These are phyloP conservation scores for Neurospora sp. DNA, from an alignment of 495 filamentous ascomycete genomes.

Conservation along the genomic window DNA sequence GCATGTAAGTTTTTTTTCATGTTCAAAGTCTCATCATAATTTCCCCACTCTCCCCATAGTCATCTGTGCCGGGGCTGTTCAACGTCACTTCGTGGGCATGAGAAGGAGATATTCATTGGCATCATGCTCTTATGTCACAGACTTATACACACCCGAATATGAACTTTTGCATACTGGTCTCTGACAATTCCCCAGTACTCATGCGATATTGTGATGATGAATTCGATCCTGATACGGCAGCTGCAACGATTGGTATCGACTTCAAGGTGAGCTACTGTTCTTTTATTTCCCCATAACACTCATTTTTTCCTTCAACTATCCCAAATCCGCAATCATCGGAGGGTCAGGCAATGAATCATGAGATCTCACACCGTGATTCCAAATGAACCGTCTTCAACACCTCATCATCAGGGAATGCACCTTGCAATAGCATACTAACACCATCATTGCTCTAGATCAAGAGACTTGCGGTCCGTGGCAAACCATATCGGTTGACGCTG, in stretches of 20 bases:
- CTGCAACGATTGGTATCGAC: constrained; percentile 52
- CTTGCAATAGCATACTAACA: neutral
- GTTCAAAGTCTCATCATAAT: neutral
- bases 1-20: constrained; percentile 30
- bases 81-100: neutral
- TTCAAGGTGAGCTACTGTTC: constrained; percentile 37
- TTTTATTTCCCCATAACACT: neutral
- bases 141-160: neutral
- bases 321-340: neutral
- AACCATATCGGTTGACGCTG: constrained; percentile 44
- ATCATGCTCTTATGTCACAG: neutral
- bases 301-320: neutral
- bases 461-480: constrained; percentile 39
- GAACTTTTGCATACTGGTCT: neutral
- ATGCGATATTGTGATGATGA: constrained; percentile 45
- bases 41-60: neutral
- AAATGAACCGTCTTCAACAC: neutral
- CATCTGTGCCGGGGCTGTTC: neutral
- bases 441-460: constrained; percentile 23
- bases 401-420: neutral
- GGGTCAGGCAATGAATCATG: neutral
- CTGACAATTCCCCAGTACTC: constrained; percentile 9
- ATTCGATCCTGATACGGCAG: constrained; percentile 46
- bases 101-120: neutral
- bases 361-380: neutral